Evolutionary conservation across 768 basidiomycete genomes (phyloP), one percentile per base, ranked within the genome.

Genomic region (Podaxis rugospora): DNA sequence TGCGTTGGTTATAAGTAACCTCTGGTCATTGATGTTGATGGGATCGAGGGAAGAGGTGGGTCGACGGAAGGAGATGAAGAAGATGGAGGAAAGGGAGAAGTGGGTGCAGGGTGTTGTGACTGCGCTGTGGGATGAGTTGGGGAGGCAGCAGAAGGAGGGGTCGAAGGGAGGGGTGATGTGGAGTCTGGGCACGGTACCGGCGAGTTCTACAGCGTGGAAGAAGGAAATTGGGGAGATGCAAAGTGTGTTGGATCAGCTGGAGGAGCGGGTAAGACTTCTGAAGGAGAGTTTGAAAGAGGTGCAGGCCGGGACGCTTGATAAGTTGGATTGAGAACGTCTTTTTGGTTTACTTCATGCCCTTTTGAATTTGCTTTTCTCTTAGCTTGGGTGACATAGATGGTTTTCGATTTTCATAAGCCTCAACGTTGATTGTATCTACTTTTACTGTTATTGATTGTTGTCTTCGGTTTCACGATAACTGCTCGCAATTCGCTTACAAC

Each of bases 61-160:
- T 70, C 74, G 77, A 77, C 62, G 82, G 75, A 66, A 72, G 73
- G 74, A 85, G 80, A 72, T 80, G 70, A 77, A 71, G 69, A 81
- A 77, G 71, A 77, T 72, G 65, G 87, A 84, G 70, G 90, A 90
- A 69, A 79, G 84, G 74, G 89, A 90, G 72, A 81, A 81, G 76
- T 88, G 85, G 85, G 83, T 90, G 61, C 86, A 89, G 68, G 83
- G 84, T 3, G 82, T 92, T 55, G 83, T 91, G 51, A 82, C 82
- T 32, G 81, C 83, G n/a, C 72, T 92, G 53, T 86, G 87, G 83
- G 88, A 89, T 42, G 89, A 91, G 75, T 66, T 91, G 66, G 76
- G 79, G 18, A 75, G 72, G 51, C 80, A 78, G 37, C 83, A 81
- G 66, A 65, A 64, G 62, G 67, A 64, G 42, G 56, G 37, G 51